Base-by-base conservation (phyloP, 176 grass and related monocot species). In the Guadua angustifolia region DNA sequence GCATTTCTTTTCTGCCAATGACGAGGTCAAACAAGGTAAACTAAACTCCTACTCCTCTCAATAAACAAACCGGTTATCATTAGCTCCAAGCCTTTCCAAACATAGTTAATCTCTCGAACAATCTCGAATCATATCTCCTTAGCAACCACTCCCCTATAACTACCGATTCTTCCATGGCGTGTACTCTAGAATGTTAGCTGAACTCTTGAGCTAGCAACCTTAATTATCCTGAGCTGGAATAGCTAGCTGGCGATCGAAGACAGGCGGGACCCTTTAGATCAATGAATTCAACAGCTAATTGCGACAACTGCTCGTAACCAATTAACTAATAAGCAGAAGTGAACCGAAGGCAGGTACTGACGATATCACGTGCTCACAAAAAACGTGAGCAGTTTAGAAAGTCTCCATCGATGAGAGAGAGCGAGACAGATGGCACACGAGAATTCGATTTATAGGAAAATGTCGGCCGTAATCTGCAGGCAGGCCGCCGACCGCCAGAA, bases 81-180 rank as follows among this genome's bases (percentile, higher is more conserved):
- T 56, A 18, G 66, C 66, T 63, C 32, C 77, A 74, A 39, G 10
- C 66, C 57, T 79, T 89, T 78, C 66, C 73, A 86, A 86, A 78
- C 73, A 25, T 73, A 83, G 88, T 78, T 62, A 82, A 78, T 66
- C 42, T 66, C 72, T 67, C 9, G 83, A 90, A 90, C 32, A 69
- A 59, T 86, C 83, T 86, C 29, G 73, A 86, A 78, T 4, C 62
- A 7, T 45, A 45, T 49, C 70, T 52, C 25, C 43, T 15, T 59
- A 55, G 45, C 72, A 86, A 78, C 83, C 56, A 78, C 88, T 64
- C 78, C 38, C 42, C 59, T 17, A 39, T 29, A 42, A 1, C 29
- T 26, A 58, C 47, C 38, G 64, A 15, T 79, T 73, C 38, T 72
- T 78, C 74, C 47, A 56, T 58, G 46, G 47, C 38, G 65, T 71